These are phyloP conservation scores for Talaromyces sp. DNA, from an alignment of 2,329 filamentous ascomycete genomes.

Conservation along the genomic window DNA sequence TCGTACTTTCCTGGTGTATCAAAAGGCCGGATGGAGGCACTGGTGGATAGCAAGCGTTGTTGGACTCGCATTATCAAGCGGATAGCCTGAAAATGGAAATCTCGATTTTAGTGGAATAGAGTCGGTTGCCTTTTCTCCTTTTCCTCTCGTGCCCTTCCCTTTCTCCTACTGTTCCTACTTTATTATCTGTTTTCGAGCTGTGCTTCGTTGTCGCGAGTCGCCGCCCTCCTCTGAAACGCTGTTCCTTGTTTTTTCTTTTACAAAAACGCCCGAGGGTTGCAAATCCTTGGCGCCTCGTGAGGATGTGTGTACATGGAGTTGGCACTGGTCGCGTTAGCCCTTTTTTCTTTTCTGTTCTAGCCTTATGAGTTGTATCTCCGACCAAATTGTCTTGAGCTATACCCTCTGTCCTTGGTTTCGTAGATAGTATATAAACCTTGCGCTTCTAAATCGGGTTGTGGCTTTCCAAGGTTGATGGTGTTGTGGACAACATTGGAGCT, in stretches of 20 bases:
- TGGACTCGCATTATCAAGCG: conserved; percentile 44
- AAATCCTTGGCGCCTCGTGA: conserved; percentile 11
- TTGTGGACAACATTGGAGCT: neutral
- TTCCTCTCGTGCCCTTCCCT: conserved; percentile 14
- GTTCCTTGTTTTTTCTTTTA: conserved; percentile 3
- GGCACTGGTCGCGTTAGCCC: conserved; percentile 20
- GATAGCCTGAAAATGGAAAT: conserved; percentile 44
- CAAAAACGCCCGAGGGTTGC: conserved; percentile 4
- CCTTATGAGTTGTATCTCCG: conserved; percentile 22
- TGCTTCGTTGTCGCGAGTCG: conserved; percentile 8
- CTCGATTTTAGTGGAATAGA: conserved; percentile 46
- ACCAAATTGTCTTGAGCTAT: conserved; percentile 22
- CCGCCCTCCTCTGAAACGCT: conserved; percentile 1
- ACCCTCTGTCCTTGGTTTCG: neutral
- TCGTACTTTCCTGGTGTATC: conserved; percentile 46
- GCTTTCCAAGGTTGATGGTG: neutral
- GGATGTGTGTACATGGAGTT: conserved; percentile 25
- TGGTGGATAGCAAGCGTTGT: conserved; percentile 41
- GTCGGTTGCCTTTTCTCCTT: conserved; percentile 35
- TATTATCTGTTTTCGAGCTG: conserved; percentile 10
- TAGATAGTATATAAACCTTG: no score
- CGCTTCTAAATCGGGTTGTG: no score
- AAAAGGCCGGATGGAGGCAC: conserved; percentile 44
- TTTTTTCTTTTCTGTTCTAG: conserved; percentile 21
- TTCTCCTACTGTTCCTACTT: conserved; percentile 17